Percentiles rank a stretch among this genome's conserved stretches.
phyloP scores from a whole-genome alignment of 805 yeast genomes.

The Yarrowia hollandica region DNA sequence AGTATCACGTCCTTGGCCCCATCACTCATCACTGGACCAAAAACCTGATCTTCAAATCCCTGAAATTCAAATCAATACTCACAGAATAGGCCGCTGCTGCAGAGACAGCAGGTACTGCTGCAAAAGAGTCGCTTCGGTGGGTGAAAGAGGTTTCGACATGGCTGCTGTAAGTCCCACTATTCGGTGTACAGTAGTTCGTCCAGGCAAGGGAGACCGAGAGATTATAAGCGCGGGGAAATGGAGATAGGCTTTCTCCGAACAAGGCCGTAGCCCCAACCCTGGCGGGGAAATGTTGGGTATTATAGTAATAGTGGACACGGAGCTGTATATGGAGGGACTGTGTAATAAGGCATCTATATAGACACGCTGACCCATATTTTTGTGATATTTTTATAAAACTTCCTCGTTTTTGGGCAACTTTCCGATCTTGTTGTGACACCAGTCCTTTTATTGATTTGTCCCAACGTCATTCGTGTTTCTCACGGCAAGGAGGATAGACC shows the following conservation, averaged over 20 bases:
- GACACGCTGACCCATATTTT: no score
- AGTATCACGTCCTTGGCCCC: no score
- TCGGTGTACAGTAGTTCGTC: not conserved
- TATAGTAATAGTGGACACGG: not conserved
- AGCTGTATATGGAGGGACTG: not conserved
- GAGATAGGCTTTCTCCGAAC: constrained; percentile 22
- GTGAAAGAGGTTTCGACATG: constrained; percentile 25
- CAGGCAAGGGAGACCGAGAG: not conserved
- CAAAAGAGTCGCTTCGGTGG: constrained; percentile 31
- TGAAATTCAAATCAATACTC: constrained; percentile 4
- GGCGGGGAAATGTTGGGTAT: constrained; percentile 17
- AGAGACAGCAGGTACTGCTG: constrained; percentile 37
- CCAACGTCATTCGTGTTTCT: not conserved
- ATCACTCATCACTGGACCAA: no score
- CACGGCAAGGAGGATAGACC: not conserved
- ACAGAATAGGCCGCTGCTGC: constrained; percentile 39
- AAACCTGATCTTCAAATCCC: no score
- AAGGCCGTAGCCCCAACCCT: constrained; percentile 21
- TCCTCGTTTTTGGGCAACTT: not conserved
- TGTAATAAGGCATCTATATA: no score
- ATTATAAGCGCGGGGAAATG: constrained; percentile 25
- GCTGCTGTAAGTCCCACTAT: not conserved
- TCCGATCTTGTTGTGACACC: no score
- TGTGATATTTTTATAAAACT: not conserved
- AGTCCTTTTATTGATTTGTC: not conserved